A percentile compares a stretch with the other conserved stretches of the same genome.
These are phyloP conservation scores for Aspergillus sp. DNA, from an alignment of 2,329 filamentous ascomycete genomes.

Conservation along the genomic window DNA sequence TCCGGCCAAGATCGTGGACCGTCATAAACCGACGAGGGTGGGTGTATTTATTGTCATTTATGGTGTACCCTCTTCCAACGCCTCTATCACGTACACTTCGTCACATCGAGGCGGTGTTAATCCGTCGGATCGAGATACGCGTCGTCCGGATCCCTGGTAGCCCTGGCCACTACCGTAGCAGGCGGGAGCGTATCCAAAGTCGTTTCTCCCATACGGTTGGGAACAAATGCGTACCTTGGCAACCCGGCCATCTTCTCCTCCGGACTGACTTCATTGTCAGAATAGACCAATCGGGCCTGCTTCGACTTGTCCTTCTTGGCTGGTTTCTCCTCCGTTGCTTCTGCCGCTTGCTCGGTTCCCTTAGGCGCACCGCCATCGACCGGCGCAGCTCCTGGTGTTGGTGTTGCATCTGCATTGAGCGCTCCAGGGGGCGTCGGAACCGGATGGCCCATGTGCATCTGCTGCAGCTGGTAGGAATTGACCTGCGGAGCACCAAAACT, in stretches of 20 bases:
- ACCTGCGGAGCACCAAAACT: constrained; percentile 48
- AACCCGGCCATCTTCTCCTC: constrained; percentile 83
- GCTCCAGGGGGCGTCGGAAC: constrained; percentile 15
- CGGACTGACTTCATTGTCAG: constrained; percentile 68
- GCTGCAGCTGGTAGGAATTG: constrained; percentile 48
- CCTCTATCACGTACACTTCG: background rate
- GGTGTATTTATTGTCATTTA: background rate
- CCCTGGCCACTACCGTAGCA: constrained; percentile 23
- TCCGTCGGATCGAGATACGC: constrained; percentile 27
- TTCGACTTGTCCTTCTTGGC: constrained; percentile 61
- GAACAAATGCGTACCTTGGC: constrained; percentile 64
- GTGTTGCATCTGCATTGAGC: constrained; percentile 23
- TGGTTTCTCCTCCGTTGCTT: constrained; percentile 51
- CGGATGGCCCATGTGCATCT: constrained; percentile 47
- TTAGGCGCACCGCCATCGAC: constrained; percentile 44
- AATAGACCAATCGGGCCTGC: constrained; percentile 65
- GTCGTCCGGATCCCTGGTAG: constrained; percentile 28
- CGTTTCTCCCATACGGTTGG: constrained; percentile 35
- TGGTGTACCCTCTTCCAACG: background rate
- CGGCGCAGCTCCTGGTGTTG: constrained; percentile 21
- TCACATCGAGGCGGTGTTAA: constrained; percentile 8
- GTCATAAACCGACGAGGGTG: background rate
- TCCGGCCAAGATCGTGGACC: background rate
- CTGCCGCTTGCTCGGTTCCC: constrained; percentile 37
- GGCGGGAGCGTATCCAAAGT: constrained; percentile 27